phyloP scores from a whole-genome alignment of 31 red algal genomes.

The Endocladia muricata region DNA sequence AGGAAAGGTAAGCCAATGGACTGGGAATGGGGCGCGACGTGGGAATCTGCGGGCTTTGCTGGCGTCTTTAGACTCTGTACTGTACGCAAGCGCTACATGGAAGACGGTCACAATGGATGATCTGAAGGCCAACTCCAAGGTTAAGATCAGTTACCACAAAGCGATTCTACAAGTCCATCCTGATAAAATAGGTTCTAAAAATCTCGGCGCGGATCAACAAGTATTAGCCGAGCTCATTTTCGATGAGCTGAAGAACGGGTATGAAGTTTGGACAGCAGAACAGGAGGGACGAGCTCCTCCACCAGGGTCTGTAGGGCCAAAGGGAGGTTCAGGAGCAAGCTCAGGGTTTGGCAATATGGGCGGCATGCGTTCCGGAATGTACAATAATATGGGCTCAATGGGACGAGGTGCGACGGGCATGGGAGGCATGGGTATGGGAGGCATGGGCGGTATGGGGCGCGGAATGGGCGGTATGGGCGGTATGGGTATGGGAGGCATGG shows the following conservation, averaged over 20 bases:
- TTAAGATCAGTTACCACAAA: slow-evolving; percentile 91
- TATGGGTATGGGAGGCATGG: slow-evolving; percentile 66
- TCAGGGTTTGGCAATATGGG: slow-evolving; percentile 51
- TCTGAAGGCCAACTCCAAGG: slow-evolving; percentile 66
- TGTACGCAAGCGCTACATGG: slow-evolving; percentile 75
- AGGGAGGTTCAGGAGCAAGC: slow-evolving; percentile 16
- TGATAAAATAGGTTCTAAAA: slow-evolving; percentile 74
- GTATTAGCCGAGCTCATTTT: slow-evolving; percentile 80
- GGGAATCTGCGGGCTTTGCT: slow-evolving; percentile 84
- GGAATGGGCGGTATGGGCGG: slow-evolving; percentile 86
- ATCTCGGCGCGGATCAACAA: slow-evolving; percentile 43
- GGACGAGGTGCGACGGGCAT: slow-evolving; percentile 55
- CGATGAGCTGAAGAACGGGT: slow-evolving; percentile 87
- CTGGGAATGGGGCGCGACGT: slow-evolving; percentile 72
- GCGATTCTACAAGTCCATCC: slow-evolving; percentile 87
- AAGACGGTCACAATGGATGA: slow-evolving; percentile 80
- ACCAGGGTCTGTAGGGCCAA: slow-evolving; percentile 80
- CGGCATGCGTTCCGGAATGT: slow-evolving; percentile 45
- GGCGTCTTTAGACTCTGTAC: slow-evolving; percentile 73
- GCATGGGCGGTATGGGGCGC: too few relatives aligned
- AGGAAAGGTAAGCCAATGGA: slow-evolving; percentile 79
- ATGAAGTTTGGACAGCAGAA: slow-evolving; percentile 76
- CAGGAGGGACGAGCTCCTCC: slow-evolving; percentile 78
- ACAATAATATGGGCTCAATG: slow-evolving; percentile 56
- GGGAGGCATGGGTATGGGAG: slow-evolving; percentile 65